These are phyloP conservation scores for Lagenidium giganteum DNA, from an alignment of 352 stramenopile genomes.

Conservation along the genomic window DNA sequence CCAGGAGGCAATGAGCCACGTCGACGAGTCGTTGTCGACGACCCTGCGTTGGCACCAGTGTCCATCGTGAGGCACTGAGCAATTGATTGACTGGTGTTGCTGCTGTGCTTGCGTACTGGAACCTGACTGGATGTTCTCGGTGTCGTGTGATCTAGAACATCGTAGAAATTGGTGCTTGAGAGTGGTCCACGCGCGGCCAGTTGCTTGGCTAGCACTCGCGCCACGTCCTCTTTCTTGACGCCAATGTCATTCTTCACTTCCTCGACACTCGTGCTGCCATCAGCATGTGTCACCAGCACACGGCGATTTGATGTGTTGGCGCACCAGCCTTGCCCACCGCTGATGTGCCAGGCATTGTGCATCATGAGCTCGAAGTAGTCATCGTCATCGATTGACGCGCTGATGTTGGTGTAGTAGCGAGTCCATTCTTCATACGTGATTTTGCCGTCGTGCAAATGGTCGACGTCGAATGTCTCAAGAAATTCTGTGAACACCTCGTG, in stretches of 20 bases:
- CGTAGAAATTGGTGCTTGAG: constrained; percentile 36
- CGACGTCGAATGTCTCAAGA: constrained; percentile 73
- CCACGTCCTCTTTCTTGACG: constrained; percentile 22
- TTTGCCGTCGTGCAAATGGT: constrained; percentile 41
- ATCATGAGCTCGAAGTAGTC: constrained; percentile 93
- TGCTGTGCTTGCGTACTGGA: too few species aligned
- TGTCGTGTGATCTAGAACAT: constrained; percentile 53
- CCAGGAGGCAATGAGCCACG: neutral
- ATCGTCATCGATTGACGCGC: constrained; percentile 84
- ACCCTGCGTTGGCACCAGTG: neutral
- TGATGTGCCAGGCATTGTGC: constrained; percentile 78
- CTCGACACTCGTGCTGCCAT: constrained; percentile 40
- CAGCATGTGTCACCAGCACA: constrained; percentile 54
- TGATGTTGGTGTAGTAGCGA: constrained; percentile 89
- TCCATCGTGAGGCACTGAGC: constrained; percentile 34
- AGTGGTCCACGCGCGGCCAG: constrained; percentile 11
- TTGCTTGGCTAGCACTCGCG: constrained; percentile 25
- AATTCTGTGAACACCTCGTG: constrained; percentile 81
- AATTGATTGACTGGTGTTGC: constrained; percentile 47
- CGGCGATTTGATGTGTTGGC: constrained; percentile 58
- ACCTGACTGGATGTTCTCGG: too few species aligned
- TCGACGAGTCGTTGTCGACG: neutral
- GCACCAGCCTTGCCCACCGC: constrained; percentile 35
- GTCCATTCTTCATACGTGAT: constrained; percentile 60
- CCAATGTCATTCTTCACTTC: constrained; percentile 44